These are phyloP conservation scores for Fusarium duplospermum DNA, from an alignment of 2,329 filamentous ascomycete species.

Conservation along the genomic window DNA sequence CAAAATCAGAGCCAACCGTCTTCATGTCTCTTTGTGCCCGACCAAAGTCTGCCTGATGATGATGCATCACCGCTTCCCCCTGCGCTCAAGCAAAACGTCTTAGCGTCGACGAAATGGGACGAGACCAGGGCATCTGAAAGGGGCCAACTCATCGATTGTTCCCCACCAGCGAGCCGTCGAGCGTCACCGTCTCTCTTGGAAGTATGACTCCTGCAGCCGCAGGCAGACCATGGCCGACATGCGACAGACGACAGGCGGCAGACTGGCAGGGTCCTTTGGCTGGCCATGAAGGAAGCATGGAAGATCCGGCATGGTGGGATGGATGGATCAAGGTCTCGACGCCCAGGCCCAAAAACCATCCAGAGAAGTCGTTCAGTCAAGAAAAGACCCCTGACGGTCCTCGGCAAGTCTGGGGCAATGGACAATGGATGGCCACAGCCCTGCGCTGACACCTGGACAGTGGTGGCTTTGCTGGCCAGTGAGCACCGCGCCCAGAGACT, in stretches of 20 bases:
- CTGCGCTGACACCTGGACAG: conserved; percentile 36
- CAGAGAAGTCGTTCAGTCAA: conserved; percentile 38
- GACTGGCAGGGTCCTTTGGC: conserved; percentile 34
- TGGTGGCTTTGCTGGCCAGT: conserved; percentile 41
- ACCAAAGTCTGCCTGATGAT: conserved; percentile 44
- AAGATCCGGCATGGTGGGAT: conserved; percentile 31
- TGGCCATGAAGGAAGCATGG: conserved; percentile 24
- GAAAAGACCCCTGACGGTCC: conserved; percentile 33
- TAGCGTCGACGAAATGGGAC: conserved; percentile 44
- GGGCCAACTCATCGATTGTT: conserved; percentile 46
- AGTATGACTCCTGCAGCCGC: conserved; percentile 41
- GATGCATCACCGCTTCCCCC: conserved; percentile 45
- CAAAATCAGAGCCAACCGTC: conserved; percentile 8
- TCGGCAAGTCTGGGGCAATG: conserved; percentile 41
- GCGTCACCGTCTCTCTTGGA: conserved; percentile 45
- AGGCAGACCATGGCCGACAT: conserved; percentile 26
- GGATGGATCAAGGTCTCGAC: conserved; percentile 26
- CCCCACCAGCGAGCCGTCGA: conserved; percentile 41
- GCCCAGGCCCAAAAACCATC: conserved; percentile 24
- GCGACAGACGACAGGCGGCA: conserved; percentile 14
- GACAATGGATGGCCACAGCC: conserved; percentile 34
- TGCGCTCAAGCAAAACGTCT: conserved; percentile 38
- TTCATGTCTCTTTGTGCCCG: conserved; percentile 40
- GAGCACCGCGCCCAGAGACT: conserved; percentile 33
- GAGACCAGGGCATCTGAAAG: conserved; percentile 45